Evolutionary conservation across 2,329 filamentous ascomycete species (phyloP), one percentile per base, ranked within the genome.

Genomic region (Phaeophleospora eucalypticola): DNA sequence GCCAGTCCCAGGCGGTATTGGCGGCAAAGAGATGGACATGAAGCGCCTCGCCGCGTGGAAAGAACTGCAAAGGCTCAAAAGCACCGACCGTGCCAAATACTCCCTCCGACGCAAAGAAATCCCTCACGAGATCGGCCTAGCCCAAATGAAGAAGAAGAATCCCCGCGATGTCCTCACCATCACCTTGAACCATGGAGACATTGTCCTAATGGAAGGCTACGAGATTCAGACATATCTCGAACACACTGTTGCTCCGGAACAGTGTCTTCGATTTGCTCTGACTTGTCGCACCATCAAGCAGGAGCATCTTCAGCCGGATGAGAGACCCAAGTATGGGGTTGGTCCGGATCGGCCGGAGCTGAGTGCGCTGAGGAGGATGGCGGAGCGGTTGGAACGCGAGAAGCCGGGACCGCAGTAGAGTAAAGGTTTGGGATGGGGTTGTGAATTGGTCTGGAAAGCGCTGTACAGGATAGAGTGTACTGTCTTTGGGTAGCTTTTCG

Each of bases 201-300:
- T 85, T 9, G 72, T 81, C 2, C 67, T 84, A 15, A 85, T 85
- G 81, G 75, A 82, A 53, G 82, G 81, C 0, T 67, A 66, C 0
- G 65, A 68, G 0, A 77, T 86, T 10, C 83, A 86, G 55, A 69
- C 73, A 53, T 69, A 74, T 16, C 81, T 82, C 45, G 80, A 84
- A 72, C 80, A 83, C 57, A 66, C 68, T 16, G 79, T 83, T 0
- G 71, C 69, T 0, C 74, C 78, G 3, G 49, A 64, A 8, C 77
- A 77, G 0, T 71, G 68, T 41, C 64, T 80, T 35, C 68, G 79
- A 2, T 82, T 80, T 60, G 79, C 79, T 0, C 54, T 83, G 39
- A 83, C 80, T 0, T 75, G 73, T 48, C 70, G 80, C 2, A 73
- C 73, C 32, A 74, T 83, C 16, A 67, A 73, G 15, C 69, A 70